Base-by-base conservation (phyloP, 2,329 filamentous ascomycete genomes). In the Microcyclosporella mali region DNA sequence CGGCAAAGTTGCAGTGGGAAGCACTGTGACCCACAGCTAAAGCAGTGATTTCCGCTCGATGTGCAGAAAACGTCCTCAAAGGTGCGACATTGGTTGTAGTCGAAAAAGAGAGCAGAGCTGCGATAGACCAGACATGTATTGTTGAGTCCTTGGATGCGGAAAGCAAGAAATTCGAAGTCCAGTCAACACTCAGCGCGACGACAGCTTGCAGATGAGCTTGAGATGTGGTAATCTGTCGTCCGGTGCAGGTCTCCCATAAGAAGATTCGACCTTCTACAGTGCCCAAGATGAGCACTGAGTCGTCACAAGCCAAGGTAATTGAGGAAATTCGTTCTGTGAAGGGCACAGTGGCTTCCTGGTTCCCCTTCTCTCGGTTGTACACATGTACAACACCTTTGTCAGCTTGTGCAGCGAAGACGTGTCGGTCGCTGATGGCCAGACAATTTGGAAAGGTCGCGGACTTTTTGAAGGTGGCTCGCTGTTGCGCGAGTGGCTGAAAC, bases 331-430 rank as follows among this genome's bases (percentile, higher is more conserved):
- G 79, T 66, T 97, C 90, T 0, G 85, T 82, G 57, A 98, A 94
- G 1, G 89, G 84, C 15, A 97, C 80, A 14, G 87, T 77, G 6
- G 87, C 85, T 67, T 97, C 90, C 61, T 95, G 88, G 56, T 85
- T 92, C 19, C 85, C 85, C 50, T 85, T 85, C 45, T 81, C 75
- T 42, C 88, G 78, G 45, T 79, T 89, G 67, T 97, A 98, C 42
- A 98, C 88, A 67, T 97, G 87, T 1, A 98, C 77, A 32, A 94
- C 85, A 0, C 88, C 87, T 66, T 95, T 97, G 52, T 89, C 88
- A 37, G 84, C 77, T 64, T 98, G 92, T 3, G 88, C 90, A 3
- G 89, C 84, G 63, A 95, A 98, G 35, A 97, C 75, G 63, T 98
- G 92, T 15, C 82, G 82, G 33, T 78, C 73, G 65, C 77, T 94